Base-by-base conservation (phyloP, 495 filamentous ascomycete species). In the Chaetomidium leptoderma region DNA sequence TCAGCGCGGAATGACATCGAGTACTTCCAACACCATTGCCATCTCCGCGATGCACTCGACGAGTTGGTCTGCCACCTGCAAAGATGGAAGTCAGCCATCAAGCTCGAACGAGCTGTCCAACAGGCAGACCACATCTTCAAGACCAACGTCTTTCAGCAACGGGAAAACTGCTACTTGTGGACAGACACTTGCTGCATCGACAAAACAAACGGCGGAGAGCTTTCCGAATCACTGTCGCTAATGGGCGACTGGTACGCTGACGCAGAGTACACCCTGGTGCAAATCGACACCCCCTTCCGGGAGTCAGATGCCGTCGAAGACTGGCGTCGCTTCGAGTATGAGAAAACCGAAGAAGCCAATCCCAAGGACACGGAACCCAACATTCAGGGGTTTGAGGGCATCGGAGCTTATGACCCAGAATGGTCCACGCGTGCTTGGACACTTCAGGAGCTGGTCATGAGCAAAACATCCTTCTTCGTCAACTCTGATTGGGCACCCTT, bases 161-260 rank as follows among this genome's bases (percentile, higher is more conserved):
- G 62, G 2, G 70, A 69, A 47, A 74, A 71, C 33, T 63, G 66
- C 13, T 81, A 79, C 51, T 36, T 80, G 17, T 80, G 77, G 77
- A 71, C 73, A 13, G 76, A 78, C 62, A 77, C 72, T 0, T 78
- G 74, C 59, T 80, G 76, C 61, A 80, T 78, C 61, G 70, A 79
- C 62, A 79, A 76, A 52, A 54, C 57, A 2, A 69, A 75, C 50
- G 66, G 58, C 19, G 66, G 64, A 21, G 76, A 78, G 60, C 64
- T 73, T 17, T 68, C 66, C 17, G 70, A 74, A 56, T 74, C 75
- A 11, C 59, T 79, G 42, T 71, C 76, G 9, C 68, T 71, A 32
- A 78, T 78, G 76, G 75, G 74, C 10, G 72, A 77, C 32, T 81
- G 76, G 76, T 79, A 80, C 61, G 69, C 67, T 3, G 70, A 74